Percentiles rank a stretch among this genome's conserved stretches.
These are phyloP conservation scores for Colletotrichum zoysiae DNA, from an alignment of 2,329 filamentous ascomycete genomes.

Conservation along the genomic window DNA sequence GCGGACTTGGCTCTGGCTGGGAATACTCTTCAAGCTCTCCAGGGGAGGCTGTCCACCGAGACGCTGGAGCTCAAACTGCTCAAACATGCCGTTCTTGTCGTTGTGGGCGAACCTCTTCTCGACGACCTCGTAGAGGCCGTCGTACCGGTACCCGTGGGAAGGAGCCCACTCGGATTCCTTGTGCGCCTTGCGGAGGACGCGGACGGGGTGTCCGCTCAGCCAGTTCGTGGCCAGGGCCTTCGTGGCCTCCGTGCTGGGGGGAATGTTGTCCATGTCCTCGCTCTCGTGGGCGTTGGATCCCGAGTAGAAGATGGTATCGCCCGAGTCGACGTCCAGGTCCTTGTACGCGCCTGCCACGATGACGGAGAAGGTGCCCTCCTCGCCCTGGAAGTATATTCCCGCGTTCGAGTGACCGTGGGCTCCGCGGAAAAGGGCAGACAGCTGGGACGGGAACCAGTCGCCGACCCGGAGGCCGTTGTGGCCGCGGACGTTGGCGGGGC, in stretches of 20 bases:
- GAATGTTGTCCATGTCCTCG: constrained; percentile 13
- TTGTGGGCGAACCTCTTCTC: constrained; percentile 20
- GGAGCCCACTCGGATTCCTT: constrained; percentile 1
- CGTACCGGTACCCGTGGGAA: constrained; percentile 51
- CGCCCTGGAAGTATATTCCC: constrained; percentile 62
- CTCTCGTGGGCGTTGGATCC: constrained; percentile 45
- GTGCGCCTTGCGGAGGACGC: constrained; percentile 48
- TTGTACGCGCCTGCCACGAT: constrained; percentile 59
- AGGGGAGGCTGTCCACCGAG: background rate
- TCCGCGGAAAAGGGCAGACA: constrained; percentile 63
- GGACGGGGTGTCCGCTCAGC: constrained; percentile 42
- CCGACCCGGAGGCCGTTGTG: constrained; percentile 53
- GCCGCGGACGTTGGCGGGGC: constrained; percentile 41
- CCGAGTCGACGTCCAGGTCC: constrained; percentile 46
- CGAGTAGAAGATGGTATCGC: constrained; percentile 46
- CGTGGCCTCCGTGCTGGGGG: constrained; percentile 35
- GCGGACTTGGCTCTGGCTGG: constrained; percentile 26
- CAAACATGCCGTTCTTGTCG: constrained; percentile 42
- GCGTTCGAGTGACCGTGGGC: constrained; percentile 63
- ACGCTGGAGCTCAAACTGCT: constrained; percentile 26
- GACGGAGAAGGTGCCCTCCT: constrained; percentile 65
- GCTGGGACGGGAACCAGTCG: constrained; percentile 67
- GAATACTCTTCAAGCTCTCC: background rate
- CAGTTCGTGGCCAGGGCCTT: constrained; percentile 44
- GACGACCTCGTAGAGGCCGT: constrained; percentile 49